Percentiles rank a stretch among this genome's conserved stretches.
phyloP scores from a whole-genome alignment of 345 rosid species.

The Hibiscus mutabilis region DNA sequence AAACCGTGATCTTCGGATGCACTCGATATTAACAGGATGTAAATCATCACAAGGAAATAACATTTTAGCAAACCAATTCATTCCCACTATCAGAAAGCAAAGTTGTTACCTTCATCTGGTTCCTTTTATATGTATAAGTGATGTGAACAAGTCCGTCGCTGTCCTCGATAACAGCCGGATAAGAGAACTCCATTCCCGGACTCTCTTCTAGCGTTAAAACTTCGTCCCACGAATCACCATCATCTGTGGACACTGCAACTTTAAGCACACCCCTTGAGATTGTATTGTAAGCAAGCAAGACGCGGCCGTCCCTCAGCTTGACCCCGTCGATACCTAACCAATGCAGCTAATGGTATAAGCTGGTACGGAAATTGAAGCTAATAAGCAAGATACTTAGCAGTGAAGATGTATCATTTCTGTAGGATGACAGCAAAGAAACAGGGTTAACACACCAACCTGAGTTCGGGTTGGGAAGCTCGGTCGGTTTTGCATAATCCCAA shows the following conservation, averaged over 20 bases:
- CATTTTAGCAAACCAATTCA: background rate
- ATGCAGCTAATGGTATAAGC: slow-evolving; percentile 2
- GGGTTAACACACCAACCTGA: slow-evolving; percentile 46
- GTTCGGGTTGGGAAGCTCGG: slow-evolving; percentile 80
- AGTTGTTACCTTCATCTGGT: slow-evolving; percentile 69
- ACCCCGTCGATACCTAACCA: slow-evolving; percentile 73
- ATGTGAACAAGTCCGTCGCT: slow-evolving; percentile 66
- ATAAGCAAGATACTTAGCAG: background rate
- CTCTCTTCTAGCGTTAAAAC: slow-evolving; percentile 56
- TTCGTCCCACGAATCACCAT: slow-evolving; percentile 75
- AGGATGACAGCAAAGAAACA: too few relatives aligned
- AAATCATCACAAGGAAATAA: background rate
- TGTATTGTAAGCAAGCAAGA: slow-evolving; percentile 76
- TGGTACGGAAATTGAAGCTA: background rate
- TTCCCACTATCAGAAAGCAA: background rate
- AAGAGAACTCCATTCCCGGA: slow-evolving; percentile 72
- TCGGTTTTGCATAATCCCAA: slow-evolving; percentile 67
- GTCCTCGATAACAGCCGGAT: slow-evolving; percentile 79
- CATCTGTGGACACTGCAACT: slow-evolving; percentile 65
- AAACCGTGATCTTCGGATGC: background rate
- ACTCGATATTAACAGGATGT: slow-evolving; percentile 5
- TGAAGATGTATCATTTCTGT: too few relatives aligned
- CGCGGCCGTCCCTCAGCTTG: slow-evolving; percentile 62
- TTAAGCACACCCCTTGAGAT: slow-evolving; percentile 77
- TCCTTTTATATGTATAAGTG: slow-evolving; percentile 78